Base-by-base conservation (phyloP, 2,329 filamentous ascomycete genomes). In the Xylaria polymorpha region DNA sequence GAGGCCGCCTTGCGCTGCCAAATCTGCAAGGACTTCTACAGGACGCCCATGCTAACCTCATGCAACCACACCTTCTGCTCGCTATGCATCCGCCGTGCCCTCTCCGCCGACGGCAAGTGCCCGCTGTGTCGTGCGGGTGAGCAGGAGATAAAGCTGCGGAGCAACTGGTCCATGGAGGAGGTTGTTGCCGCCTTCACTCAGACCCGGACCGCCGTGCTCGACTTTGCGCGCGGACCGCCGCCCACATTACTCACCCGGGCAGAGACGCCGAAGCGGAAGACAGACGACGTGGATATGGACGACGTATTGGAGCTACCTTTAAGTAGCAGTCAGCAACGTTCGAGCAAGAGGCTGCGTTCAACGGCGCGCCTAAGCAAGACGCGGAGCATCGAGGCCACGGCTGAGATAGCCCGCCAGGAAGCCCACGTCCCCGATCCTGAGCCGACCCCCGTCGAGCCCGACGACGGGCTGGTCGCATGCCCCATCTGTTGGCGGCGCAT, bases 1-100 rank as follows among this genome's bases (percentile, higher is more conserved):
- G 96, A 99, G 77, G 90, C 92, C 69, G 90, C 94, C 3, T 85
- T 99, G 22, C 93, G 96, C 75, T 99, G 96, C 81, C 93, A 98
- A 81, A 92, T 99, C 69, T 99, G 96, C 88, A 98, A 98, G 79
- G 97, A 99, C 80, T 97, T 98, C 81, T 98, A 93, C 83, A 90
- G 90, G 70, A 97, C 94, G 60, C 96, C 96, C 0, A 96, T 99
- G 88, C 91, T 98, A 71, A 99, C 96, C 0, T 92, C 93, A 1
- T 99, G 96, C 82, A 92, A 90, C 63, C 96, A 99, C 79, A 98
- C 96, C 0, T 99, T 99, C 78, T 99, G 96, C 85, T 98, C 95
- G 7, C 83, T 97, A 63, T 99, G 96, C 80, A 98, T 99, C 79
- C 92, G 96, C 37, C 87, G 94, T 71, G 94, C 92, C 69, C 86